phyloP scores from a whole-genome alignment of 169 alveolate genomes.

The Plasmodium inui region DNA sequence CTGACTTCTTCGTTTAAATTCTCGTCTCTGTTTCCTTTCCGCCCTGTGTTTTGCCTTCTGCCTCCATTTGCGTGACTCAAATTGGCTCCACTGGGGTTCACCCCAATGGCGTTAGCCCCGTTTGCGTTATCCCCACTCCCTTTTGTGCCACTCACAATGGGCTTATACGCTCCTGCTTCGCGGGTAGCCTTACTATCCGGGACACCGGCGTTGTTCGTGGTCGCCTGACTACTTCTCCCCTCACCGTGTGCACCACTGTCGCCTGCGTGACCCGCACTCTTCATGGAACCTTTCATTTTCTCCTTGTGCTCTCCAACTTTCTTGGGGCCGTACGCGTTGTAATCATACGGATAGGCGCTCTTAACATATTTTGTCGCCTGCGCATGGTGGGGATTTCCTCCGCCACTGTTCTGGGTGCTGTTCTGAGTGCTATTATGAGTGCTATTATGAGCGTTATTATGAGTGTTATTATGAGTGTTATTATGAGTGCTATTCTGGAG shows the following conservation, averaged over 20 bases:
- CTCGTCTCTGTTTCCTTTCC: slow-evolving; percentile 13
- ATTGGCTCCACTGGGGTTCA: not conserved
- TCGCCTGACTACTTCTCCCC: not conserved
- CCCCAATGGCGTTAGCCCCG: not conserved
- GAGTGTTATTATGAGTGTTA: too few species aligned
- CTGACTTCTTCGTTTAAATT: slow-evolving; percentile 21
- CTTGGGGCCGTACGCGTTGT: slow-evolving; percentile 20
- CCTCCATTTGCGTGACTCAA: not conserved
- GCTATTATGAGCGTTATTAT: too few species aligned
- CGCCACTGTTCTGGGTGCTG: not conserved
- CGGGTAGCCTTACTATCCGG: not conserved
- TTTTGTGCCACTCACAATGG: not conserved
- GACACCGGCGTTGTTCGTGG: not conserved
- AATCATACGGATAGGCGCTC: slow-evolving; percentile 31
- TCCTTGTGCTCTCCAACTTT: slow-evolving; percentile 21
- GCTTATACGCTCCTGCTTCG: not conserved
- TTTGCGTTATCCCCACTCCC: slow-evolving; percentile 4
- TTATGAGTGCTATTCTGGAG: not conserved
- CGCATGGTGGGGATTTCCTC: not conserved
- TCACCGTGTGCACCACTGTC: not conserved
- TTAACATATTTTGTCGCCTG: slow-evolving; percentile 4
- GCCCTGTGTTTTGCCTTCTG: not conserved
- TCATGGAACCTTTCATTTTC: not conserved
- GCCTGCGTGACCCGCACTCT: not conserved
- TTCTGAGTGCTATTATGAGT: too few species aligned